Evolutionary conservation across 495 filamentous ascomycete species (phyloP).

Genomic region (Podospora tetraspora): DNA sequence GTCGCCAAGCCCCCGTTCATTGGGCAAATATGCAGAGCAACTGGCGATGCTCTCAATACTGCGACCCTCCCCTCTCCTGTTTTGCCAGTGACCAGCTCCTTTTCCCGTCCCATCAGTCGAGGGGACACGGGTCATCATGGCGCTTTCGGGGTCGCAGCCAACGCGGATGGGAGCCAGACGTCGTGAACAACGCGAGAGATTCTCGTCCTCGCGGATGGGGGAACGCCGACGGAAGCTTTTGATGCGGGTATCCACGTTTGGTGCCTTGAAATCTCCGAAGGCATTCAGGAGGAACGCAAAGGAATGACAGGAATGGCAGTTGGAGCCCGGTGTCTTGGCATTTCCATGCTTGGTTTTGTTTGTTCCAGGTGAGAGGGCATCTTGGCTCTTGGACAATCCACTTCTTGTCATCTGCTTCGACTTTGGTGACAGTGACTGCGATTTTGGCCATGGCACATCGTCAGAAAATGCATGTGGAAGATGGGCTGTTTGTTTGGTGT

Average conservation of each 20-base stretch:
- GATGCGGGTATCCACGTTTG: conserved; percentile 8
- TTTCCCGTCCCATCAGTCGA: not conserved
- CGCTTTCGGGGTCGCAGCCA: not conserved
- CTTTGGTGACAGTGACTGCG: not conserved
- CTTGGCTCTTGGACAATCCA: not conserved
- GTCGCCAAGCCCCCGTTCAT: not conserved
- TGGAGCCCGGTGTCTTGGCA: not conserved
- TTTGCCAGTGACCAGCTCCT: not conserved
- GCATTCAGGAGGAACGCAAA: not conserved
- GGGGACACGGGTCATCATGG: not conserved
- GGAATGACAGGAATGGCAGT: not conserved
- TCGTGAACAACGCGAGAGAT: not conserved
- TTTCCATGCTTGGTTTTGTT: not conserved
- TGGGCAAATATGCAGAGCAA: not conserved
- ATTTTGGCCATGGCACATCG: not conserved
- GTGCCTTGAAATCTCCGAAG: conserved; percentile 4
- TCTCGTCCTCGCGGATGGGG: not conserved
- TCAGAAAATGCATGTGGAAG: not conserved
- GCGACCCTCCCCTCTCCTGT: not conserved
- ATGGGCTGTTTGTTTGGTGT: not conserved
- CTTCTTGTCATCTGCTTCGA: not conserved
- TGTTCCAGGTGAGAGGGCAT: not conserved
- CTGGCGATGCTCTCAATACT: not conserved
- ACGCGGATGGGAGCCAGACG: not conserved
- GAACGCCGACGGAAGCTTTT: not conserved